Conservation (phyloP, 164 flowering plant genomes). For the Houttuynia cordata region DNA sequence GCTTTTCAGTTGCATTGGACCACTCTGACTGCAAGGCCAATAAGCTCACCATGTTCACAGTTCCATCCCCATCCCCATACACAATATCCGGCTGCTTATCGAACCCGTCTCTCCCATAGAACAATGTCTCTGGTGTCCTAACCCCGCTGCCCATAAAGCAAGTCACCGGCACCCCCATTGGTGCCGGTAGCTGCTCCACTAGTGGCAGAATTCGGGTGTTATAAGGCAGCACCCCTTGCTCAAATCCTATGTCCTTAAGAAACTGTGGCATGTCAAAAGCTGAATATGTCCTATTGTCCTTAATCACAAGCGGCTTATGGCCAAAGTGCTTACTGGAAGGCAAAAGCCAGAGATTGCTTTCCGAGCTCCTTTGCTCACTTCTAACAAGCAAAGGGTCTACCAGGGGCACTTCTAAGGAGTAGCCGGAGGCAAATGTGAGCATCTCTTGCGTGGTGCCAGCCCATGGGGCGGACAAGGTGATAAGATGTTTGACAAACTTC, state of each 20-base stretch:
- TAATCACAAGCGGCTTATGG: conserved; percentile 28
- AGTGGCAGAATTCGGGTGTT: conserved; percentile 42
- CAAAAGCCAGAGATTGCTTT: conserved; percentile 89
- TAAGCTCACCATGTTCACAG: conserved; percentile 79
- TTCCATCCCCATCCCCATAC: conserved; percentile 98
- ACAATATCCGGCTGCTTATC: conserved; percentile 56
- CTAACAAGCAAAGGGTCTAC: conserved; percentile 68
- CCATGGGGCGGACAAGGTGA: conserved; percentile 79
- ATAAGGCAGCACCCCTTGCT: conserved; percentile 51
- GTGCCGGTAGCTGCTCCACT: conserved; percentile 21
- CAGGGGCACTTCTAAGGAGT: conserved; percentile 66
- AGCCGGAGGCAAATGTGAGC: conserved; percentile 84
- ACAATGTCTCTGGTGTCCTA: conserved; percentile 53
- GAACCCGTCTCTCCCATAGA: conserved; percentile 44
- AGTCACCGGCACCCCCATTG: conserved; percentile 43
- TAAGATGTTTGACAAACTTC: conserved; percentile 54
- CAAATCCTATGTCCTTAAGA: conserved; percentile 60
- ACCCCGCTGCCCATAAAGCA: conserved; percentile 63
- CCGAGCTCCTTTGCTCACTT: conserved; percentile 72
- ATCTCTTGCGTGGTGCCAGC: conserved; percentile 72
- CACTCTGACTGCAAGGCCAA: conserved; percentile 40
- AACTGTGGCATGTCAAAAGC: conserved; percentile 37
- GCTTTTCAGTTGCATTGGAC: conserved; percentile 21
- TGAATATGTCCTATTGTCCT: conserved; percentile 31
- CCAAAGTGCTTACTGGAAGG: conserved; percentile 49